Conservation (phyloP, 306 rosid species). For the Quercus bicolor region DNA sequence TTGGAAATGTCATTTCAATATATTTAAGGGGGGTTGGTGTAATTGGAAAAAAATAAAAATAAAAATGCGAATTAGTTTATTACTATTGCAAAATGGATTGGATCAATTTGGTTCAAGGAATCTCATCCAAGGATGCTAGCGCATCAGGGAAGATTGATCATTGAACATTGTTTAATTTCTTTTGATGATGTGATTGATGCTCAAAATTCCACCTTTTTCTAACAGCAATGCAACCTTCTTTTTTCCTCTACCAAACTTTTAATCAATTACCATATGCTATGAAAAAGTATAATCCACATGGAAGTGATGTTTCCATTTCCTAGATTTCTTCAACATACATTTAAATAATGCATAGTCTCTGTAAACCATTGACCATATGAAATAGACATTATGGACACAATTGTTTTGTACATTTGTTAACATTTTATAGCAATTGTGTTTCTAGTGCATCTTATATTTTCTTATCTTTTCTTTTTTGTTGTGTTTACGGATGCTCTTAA, state of each 20-base stretch:
- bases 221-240: not conserved
- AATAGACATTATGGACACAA: not conserved
- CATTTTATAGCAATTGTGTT: not conserved
- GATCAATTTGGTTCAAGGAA: constrained; percentile 34
- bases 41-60: too few species aligned
- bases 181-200: constrained; percentile 51
- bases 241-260: not conserved
- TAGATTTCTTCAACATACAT: constrained; percentile 16
- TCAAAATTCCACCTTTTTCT: constrained; percentile 16
- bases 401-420: not conserved
- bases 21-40: too few species aligned
- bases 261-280: not conserved
- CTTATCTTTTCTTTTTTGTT: not conserved
- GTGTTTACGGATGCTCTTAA: rapidly evolving
- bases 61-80: not conserved
- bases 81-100: constrained; percentile 20
- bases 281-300: constrained; percentile 26
- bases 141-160: constrained; percentile 35
- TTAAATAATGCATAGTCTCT: not conserved
- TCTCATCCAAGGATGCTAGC: constrained; percentile 24
- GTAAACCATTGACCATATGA: not conserved
- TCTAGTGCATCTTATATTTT: too few species aligned
- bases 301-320: constrained; percentile 27
- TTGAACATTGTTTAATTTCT: constrained; percentile 17
- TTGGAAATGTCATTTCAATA: too few species aligned